Evolutionary conservation across 208 protist species (phyloP).

Genomic region (Porcisia deanei): DNA sequence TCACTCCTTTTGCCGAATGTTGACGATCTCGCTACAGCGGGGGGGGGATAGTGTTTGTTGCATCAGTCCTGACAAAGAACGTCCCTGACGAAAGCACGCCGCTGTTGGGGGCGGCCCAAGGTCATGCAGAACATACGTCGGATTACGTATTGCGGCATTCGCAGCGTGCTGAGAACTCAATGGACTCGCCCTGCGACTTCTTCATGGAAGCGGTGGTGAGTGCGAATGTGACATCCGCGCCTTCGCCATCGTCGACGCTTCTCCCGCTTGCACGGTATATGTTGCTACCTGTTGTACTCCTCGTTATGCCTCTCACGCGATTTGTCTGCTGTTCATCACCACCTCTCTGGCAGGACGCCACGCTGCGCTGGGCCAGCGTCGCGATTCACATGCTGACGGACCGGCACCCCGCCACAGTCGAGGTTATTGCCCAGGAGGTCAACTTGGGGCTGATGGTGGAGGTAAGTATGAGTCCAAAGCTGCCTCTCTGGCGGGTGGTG

Average conservation of each 20-base stretch:
- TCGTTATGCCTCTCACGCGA: slow-evolving; percentile 1
- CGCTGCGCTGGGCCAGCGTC: slow-evolving; percentile 20
- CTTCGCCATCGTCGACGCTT: neutral
- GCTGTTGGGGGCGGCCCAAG: neutral
- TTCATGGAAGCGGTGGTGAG: neutral
- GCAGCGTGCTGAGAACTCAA: neutral
- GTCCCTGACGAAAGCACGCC: neutral
- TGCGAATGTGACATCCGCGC: slow-evolving; percentile 2
- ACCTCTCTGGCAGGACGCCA: slow-evolving; percentile 26
- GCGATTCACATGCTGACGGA: slow-evolving; percentile 33
- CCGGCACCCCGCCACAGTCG: slow-evolving; percentile 15
- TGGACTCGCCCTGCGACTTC: slow-evolving; percentile 3
- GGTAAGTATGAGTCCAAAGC: slow-evolving; percentile 44
- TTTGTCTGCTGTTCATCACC: slow-evolving; percentile 23
- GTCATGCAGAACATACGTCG: neutral
- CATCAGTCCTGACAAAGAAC: neutral
- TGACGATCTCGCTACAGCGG: neutral
- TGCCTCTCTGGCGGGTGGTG: slow-evolving; percentile 36
- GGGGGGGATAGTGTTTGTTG: neutral
- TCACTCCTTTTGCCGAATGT: neutral
- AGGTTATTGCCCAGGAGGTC: slow-evolving; percentile 13
- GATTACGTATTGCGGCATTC: neutral
- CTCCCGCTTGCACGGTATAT: neutral
- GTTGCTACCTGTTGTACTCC: neutral
- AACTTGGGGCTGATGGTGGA: slow-evolving; percentile 36